Base-by-base conservation (phyloP, 495 filamentous ascomycete genomes). In the Amphirosellinia nigrospora region DNA sequence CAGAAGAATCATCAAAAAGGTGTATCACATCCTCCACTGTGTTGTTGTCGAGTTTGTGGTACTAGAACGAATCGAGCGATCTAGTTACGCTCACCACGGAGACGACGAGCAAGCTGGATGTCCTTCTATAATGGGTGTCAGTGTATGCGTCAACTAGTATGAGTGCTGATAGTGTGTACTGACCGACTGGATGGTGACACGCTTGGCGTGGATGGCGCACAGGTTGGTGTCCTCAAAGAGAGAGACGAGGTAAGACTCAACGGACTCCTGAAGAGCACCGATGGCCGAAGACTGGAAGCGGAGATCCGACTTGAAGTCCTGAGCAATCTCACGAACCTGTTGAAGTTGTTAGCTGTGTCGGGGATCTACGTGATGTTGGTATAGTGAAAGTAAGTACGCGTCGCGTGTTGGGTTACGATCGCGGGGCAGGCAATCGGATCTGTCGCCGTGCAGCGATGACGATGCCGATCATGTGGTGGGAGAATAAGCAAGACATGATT, bases 161-260 rank as follows among this genome's bases (percentile, higher is more conserved):
- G 30, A 21, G 1, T 30, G 30, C 6, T 13, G n/a, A 48, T 61
- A 26, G 58, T n/a, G 26, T 39, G 53, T 77, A 80, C 82, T 75
- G 70, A 83, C 81, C 70, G 86, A 89, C 85, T 94, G 91, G 85
- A 94, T 96, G 82, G 92, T 95, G 82, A 95, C 92, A 92, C 96
- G 96, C 94, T 99, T 98, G 89, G 96, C 96, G 89, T 99, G 96
- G 89, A 99, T 98, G 82, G 96, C 96, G 88, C 96, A 98, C 66
- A 99, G 85, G 90, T 98, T 99, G 93, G 96, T 99, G 85, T 98
- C 96, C 83, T 98, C 96, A 78, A 99, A 99, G 80, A 99, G 94
- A 60, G 94, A 97, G 91, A 99, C 96, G 85, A 99, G 94, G 90
- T 99, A 99, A 70, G 96, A 97, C 91, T 99, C 96, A 80, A 98